These are phyloP conservation scores for Lobulomyces angularis DNA, from an alignment of 192 early-diverging fungal species.

Conservation along the genomic window DNA sequence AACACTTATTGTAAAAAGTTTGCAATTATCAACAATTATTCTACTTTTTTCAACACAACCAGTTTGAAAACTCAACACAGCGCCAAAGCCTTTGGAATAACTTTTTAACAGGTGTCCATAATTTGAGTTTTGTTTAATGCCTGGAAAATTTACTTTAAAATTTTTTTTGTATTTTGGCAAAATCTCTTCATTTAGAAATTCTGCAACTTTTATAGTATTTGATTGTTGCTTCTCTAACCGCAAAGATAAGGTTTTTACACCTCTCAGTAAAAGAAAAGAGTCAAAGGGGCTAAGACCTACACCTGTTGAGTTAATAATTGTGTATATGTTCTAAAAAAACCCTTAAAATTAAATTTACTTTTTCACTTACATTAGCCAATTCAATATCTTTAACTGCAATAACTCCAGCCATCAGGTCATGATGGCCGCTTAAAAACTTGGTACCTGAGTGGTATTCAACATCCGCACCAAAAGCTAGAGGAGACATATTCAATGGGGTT, in stretches of 20 bases:
- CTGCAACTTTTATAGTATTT: conserved; percentile 64
- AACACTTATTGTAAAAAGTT: conserved; percentile 85
- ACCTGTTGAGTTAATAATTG: conserved; percentile 91
- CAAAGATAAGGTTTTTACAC: conserved; percentile 89
- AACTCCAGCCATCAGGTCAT: conserved; percentile 97
- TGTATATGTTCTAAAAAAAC: conserved; percentile 58
- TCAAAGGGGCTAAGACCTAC: conserved; percentile 84
- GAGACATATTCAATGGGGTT: conserved; percentile 85
- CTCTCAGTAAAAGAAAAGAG: conserved; percentile 81
- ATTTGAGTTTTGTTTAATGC: conserved; percentile 68
- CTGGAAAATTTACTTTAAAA: conserved; percentile 83
- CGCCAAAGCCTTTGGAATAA: conserved; percentile 76
- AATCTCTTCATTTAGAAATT: conserved; percentile 66
- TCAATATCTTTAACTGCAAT: conserved; percentile 61
- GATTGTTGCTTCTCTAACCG: conserved; percentile 91
- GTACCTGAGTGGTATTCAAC: conserved; percentile 94
- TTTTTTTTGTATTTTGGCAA: conserved; percentile 28
- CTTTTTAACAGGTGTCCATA: conserved; percentile 65
- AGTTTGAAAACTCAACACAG: conserved; percentile 90
- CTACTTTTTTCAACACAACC: conserved; percentile 66
- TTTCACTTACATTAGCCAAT: conserved; percentile 56
- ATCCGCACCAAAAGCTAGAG: conserved; percentile 81
- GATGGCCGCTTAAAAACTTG: conserved; percentile 93
- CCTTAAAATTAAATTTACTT: too few species aligned
- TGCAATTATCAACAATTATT: conserved; percentile 68